Conservation (phyloP, 306 rosid species). For the Mimosa pudica region DNA sequence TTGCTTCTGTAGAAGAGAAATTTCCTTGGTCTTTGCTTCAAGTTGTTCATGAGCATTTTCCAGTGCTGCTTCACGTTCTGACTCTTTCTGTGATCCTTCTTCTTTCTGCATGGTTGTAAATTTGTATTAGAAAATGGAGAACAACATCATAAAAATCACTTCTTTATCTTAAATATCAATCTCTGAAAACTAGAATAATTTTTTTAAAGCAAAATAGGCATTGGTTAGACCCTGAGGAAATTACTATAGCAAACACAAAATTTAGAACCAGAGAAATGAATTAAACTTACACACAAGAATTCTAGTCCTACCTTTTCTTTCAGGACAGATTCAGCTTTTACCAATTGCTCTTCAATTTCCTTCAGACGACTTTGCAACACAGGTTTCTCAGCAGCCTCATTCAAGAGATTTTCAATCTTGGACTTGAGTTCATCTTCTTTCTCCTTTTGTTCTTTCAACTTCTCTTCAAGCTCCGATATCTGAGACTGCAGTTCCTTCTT, state of each 20-base stretch:
- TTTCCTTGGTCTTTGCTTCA: constrained; percentile 70
- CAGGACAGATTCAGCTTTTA: constrained; percentile 58
- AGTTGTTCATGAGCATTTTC: constrained; percentile 67
- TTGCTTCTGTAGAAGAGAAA: constrained; percentile 63
- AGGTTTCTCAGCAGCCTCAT: constrained; percentile 64
- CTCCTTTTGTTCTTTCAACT: constrained; percentile 64
- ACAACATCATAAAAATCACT: constrained; percentile 13
- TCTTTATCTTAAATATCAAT: constrained; percentile 10
- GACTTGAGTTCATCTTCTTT: constrained; percentile 58
- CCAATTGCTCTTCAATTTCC: constrained; percentile 68
- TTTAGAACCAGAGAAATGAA: background rate
- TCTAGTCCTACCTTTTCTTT: constrained; percentile 67
- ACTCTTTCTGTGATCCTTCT: constrained; percentile 54
- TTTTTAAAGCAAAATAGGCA: background rate
- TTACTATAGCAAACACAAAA: background rate
- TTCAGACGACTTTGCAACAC: constrained; percentile 55
- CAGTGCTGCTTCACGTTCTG: constrained; percentile 58
- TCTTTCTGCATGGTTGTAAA: constrained; percentile 58
- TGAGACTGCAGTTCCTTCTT: constrained; percentile 72
- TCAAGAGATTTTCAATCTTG: constrained; percentile 66
- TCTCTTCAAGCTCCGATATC: constrained; percentile 68
- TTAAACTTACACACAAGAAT: constrained; percentile 7
- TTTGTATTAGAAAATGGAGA: constrained; percentile 20
- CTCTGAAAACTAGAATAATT: background rate
- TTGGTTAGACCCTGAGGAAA: background rate